Evolutionary conservation across 768 basidiomycete species (phyloP), one percentile per base, ranked within the genome.

Genomic region (Hygrophorus pudorinus): DNA sequence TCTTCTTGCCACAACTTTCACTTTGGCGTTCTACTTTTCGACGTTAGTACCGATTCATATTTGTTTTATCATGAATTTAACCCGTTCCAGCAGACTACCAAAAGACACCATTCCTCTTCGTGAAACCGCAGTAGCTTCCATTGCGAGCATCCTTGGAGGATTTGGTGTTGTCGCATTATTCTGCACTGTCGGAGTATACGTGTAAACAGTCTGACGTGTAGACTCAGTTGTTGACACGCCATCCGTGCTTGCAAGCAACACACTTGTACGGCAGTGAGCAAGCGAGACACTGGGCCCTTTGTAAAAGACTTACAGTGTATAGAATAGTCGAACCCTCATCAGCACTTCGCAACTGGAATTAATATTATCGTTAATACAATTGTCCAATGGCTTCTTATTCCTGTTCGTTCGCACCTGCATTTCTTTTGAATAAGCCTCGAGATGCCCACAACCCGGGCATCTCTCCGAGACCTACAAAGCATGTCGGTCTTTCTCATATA

Each of bases 291-390:
- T 24, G 13, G 29, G 30, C 44, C n/a, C 29, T 39, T 44, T 44
- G 39, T 24, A 34, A 38, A 39, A 49, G 27, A 70, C 85, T 48
- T 58, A 91, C 91, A n/a, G 82, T 89, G 62, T 93, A 96, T 60
- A 94, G 81, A 54, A 93, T 81, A 10, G 91, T 96, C 27, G 88
- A 87, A 2, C 92, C 92, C 70, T 94, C 92, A 62, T 94, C 92
- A 31, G 89, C 92, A 51, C 88, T 87, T 40, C 91, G 78, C 59
- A 87, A 67, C 85, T 88, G 59, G 32, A 33, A 29, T 13, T 11
- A 47, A 42, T 13, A 36, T 13, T 38, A 16, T 21, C 21, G 14
- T 5, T 6, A 24, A 28, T 20, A n/a, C 12, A 12, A 3, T 24
- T 29, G 1, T 9, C 16, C 11, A 29, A 18, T 13, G 10, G 33